Conservation (phyloP, 2,329 filamentous ascomycete genomes). For the Aureobasidium sp. region DNA sequence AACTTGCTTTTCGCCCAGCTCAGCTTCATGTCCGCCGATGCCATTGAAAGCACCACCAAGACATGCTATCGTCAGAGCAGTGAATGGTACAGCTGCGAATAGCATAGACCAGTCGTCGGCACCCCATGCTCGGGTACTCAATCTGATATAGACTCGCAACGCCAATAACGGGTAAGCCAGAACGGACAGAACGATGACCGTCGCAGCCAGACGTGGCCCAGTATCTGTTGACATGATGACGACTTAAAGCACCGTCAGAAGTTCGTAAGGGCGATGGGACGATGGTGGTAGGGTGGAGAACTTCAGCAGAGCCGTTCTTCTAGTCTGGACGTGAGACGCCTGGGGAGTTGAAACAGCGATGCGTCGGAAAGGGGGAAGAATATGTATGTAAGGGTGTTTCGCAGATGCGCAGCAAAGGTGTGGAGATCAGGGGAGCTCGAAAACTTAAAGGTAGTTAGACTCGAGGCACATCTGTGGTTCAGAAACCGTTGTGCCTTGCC, state of each 20-base stretch:
- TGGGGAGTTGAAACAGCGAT: constrained; percentile 3
- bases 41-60: constrained; percentile 28
- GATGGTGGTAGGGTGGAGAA: background rate
- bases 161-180: constrained; percentile 7
- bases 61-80: constrained; percentile 25
- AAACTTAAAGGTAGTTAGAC: constrained; percentile 5
- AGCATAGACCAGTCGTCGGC: constrained; percentile 12
- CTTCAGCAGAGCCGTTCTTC: background rate
- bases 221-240: background rate
- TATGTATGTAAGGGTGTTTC: constrained; percentile 7
- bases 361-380: background rate
- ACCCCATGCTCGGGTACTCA: constrained; percentile 15
- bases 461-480: background rate
- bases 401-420: background rate
- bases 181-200: constrained; percentile 6
- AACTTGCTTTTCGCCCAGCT: constrained; percentile 18
- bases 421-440: constrained; percentile 2
- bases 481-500: constrained; percentile 6
- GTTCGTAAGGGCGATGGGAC: background rate
- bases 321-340: background rate
- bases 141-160: constrained; percentile 9
- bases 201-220: constrained; percentile 8
- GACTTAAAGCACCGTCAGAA: no score
- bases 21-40: constrained; percentile 27
- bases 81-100: constrained; percentile 20